Base-by-base conservation (phyloP, 2,329 filamentous ascomycete genomes). In the Paecilomyces dactylethromorphus region DNA sequence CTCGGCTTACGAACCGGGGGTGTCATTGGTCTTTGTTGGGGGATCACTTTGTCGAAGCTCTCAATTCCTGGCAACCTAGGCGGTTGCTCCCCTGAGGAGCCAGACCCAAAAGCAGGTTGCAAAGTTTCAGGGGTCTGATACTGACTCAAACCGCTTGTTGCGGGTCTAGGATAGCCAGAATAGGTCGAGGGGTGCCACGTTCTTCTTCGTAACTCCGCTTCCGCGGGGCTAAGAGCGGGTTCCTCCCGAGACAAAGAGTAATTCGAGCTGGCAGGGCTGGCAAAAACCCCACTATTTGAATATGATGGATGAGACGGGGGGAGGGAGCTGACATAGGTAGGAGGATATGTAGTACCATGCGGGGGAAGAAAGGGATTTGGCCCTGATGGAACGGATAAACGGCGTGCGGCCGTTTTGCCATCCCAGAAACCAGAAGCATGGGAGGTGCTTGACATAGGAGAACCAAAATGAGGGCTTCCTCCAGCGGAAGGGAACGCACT, bases 31-130 rank as follows among this genome's bases (percentile, higher is more conserved):
- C 83, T 83, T 59, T 84, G 83, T 26, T 86, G 88, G 24, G 68
- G 69, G 24, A 75, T 64, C n/a, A 90, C 79, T 58, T 90, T 87
- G 68, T 93, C 91, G 66, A 97, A 96, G 15, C 91, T 95, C 71
- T 96, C 91, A 64, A 97, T 97, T 13, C 92, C 92, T 0, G 92
- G 92, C 13, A 97, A 81, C 45, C 91, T 86, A 13, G 91, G 76
- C 6, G 81, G 83, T 65, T 87, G 86, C 72, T 79, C 45, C 74
- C 77, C 32, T 79, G 75, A 64, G 72, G 83, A 69, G 74, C 84
- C 71, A 69, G 82, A 69, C 59, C 82, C 68, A 77, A 83, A 74
- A 68, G 84, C 67, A 71, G 85, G 70, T 76, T 84, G 75, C 77
- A 82, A 63, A 79, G 85, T 70, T 73, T 87, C 84, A 5, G 89